Evolutionary conservation across 2,329 filamentous ascomycete species (phyloP), one percentile per base, ranked within the genome.

Genomic region (Ophiostoma triangulosporum): DNA sequence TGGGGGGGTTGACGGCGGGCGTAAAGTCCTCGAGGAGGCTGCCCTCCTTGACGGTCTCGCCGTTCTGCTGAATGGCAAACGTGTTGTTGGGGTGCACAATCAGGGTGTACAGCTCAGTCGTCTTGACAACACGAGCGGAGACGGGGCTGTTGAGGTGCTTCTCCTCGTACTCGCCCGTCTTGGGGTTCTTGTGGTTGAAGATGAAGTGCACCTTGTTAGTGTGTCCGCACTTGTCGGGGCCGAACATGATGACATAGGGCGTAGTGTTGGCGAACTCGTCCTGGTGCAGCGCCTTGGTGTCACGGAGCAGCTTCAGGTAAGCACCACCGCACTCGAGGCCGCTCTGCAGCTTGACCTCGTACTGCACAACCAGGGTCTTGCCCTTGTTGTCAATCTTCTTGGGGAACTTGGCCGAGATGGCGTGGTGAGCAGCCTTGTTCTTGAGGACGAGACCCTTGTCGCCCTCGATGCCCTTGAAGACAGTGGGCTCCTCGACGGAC

Each of bases 101-200:
- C 63, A 98, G 79, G 57, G 93, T 97, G 80, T 98, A 98, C 59
- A 98, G 84, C 70, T 91, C 85, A 59, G 87, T 86, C 59, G 88
- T 84, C 83, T 96, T 97, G 75, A 83, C 78, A 65, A 95, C 93
- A 68, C 84, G 86, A 67, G 90, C 90, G 56, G 84, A 78, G 57
- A 93, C 90, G 60, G 91, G 84, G 64, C 78, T 79, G 68, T 80
- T 82, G 60, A 98, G 80, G 74, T 98, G 93, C 84, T 98, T 98
- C 86, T 98, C 93, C 80, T 98, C 91, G 66, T 98, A 98, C 73
- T 96, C 88, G 75, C 91, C 91, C 48, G 89, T 96, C 86, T 95
- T 96, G 68, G 93, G 93, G 82, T 97, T 98, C 87, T 97, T 98
- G 86, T 98, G 93, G 74, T 94, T 93, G 83, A 98, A 95, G 71